These are phyloP conservation scores for Beauveria caledonica DNA, from an alignment of 2,329 filamentous ascomycete species.

Conservation along the genomic window DNA sequence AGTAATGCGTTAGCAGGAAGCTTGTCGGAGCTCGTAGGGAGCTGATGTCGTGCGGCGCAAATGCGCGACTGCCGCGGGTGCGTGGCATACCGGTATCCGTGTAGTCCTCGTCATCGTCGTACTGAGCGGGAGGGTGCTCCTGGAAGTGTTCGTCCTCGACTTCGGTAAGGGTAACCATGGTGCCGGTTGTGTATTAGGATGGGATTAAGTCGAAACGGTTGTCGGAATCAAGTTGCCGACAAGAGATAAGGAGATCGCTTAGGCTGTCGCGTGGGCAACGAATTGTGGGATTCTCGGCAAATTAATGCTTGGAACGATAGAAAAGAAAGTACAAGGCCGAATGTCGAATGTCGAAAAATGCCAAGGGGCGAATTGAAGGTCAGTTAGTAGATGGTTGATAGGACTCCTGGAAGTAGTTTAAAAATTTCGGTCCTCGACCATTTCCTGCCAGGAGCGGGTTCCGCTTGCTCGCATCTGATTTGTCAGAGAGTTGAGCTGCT, in stretches of 20 bases:
- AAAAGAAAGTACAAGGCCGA: background rate
- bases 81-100: slow-evolving; percentile 72
- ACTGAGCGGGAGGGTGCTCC: slow-evolving; percentile 60
- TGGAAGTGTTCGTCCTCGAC: slow-evolving; percentile 95
- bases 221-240: background rate
- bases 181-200: slow-evolving; percentile 25
- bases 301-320: slow-evolving; percentile 4
- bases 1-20: background rate
- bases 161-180: slow-evolving; percentile 94
- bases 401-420: slow-evolving; percentile 7
- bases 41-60: background rate
- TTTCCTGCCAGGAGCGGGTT: background rate
- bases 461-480: background rate
- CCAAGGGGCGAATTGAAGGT: background rate
- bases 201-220: background rate
- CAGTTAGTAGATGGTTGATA: slow-evolving; percentile 3
- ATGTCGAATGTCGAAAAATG: background rate
- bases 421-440: slow-evolving; percentile 13
- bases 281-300: background rate
- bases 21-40: background rate
- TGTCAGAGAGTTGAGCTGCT: background rate
- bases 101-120: slow-evolving; percentile 89
- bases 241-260: background rate
- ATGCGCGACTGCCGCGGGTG: background rate
- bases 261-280: background rate